Percentiles rank a stretch among this genome's conserved stretches.
Conservation (phyloP, 1,284 basidiomycete genomes). For the Ganoderma lucidum region DNA sequence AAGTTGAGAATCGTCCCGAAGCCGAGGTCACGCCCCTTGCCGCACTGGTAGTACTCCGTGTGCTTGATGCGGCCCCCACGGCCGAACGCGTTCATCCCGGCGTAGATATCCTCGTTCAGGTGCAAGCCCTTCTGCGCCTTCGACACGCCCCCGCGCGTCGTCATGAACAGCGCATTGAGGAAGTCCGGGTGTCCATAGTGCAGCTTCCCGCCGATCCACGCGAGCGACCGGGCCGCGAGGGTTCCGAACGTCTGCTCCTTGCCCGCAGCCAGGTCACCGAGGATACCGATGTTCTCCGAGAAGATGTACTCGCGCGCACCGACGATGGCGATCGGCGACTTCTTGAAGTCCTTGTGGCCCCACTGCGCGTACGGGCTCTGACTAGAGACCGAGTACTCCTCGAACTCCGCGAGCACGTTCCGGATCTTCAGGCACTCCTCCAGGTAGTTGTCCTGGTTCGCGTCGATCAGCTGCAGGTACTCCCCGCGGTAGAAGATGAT, state of each 20-base stretch:
- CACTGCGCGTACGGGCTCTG: slow-evolving; percentile 93
- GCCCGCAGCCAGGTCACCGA: slow-evolving; percentile 97
- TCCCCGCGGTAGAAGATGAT: slow-evolving; percentile 99
- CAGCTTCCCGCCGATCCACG: slow-evolving; percentile 98
- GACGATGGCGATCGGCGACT: slow-evolving; percentile 94
- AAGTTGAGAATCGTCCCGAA: slow-evolving; percentile 99
- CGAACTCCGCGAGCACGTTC: slow-evolving; percentile 98
- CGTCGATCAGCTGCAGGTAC: slow-evolving; percentile 98
- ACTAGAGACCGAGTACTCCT: slow-evolving; percentile 88
- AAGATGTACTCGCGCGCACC: slow-evolving; percentile 99
- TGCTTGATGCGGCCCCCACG: slow-evolving; percentile 99
- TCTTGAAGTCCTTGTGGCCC: slow-evolving; percentile 88
- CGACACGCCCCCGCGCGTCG: slow-evolving; percentile 96
- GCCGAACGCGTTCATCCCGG: slow-evolving; percentile 98
- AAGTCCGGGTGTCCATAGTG: slow-evolving; percentile 99
- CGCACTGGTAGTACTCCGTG: slow-evolving; percentile 98
- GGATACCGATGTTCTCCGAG: slow-evolving; percentile 99
- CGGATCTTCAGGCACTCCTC: slow-evolving; percentile 99
- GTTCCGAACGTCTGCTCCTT: slow-evolving; percentile 99
- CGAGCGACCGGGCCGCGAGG: slow-evolving; percentile 92
- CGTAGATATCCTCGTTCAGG: slow-evolving; percentile 99
- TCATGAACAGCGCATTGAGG: slow-evolving; percentile 98
- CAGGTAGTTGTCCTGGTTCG: slow-evolving; percentile 99
- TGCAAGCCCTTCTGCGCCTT: slow-evolving; percentile 99
- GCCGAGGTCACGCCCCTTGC: slow-evolving; percentile 98